Evolutionary conservation across 345 rosid species (phyloP).

Genomic region (Combretum micranthum): DNA sequence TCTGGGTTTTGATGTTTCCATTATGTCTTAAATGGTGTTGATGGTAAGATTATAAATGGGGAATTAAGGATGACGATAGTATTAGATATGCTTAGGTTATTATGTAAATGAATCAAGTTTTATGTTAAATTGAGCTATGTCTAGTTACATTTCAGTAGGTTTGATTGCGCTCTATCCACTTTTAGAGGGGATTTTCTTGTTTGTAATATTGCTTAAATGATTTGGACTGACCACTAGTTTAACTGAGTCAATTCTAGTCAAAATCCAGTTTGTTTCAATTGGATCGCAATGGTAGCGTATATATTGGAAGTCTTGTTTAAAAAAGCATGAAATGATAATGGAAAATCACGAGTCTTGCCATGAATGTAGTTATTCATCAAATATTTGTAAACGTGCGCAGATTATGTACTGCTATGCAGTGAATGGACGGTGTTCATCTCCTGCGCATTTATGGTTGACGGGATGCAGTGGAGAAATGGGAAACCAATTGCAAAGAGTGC

Average conservation of each 20-base stretch:
- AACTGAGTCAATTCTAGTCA: too few species aligned
- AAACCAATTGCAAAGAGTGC: conserved; percentile 58
- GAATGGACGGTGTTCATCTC: conserved; percentile 54
- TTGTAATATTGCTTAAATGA: not conserved
- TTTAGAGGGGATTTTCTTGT: not conserved
- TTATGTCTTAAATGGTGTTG: too few species aligned
- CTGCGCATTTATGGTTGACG: conserved; percentile 83
- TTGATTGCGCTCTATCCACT: not conserved
- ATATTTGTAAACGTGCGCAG: conserved; percentile 30
- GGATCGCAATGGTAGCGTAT: not conserved
- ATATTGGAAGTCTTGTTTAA: not conserved
- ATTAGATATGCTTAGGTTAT: not conserved
- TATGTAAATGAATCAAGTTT: not conserved
- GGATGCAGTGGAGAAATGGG: conserved; percentile 69
- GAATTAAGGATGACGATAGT: not conserved
- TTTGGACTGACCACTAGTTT: not conserved
- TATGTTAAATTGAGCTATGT: not conserved
- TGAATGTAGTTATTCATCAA: conserved; percentile 4
- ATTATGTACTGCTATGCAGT: conserved; percentile 91
- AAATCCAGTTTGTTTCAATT: not conserved
- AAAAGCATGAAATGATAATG: not conserved
- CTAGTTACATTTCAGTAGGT: not conserved
- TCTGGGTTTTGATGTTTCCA: too few species aligned
- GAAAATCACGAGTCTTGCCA: not conserved
- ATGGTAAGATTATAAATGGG: too few species aligned